Conservation (phyloP, 306 rosid genomes). For the Ziziphus jujuba region DNA sequence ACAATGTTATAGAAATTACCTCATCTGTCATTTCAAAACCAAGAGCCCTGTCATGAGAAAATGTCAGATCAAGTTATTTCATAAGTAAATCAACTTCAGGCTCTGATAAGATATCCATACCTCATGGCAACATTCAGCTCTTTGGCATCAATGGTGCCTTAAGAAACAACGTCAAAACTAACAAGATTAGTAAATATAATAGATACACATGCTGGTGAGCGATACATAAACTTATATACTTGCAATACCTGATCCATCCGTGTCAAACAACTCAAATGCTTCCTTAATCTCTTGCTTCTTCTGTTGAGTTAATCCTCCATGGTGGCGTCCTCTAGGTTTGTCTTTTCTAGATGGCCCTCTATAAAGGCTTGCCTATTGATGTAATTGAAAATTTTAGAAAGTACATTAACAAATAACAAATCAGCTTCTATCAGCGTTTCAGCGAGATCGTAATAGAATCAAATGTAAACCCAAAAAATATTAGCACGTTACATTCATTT, state of each 20-base stretch:
- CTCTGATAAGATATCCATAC: conserved; percentile 31
- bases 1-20: conserved; percentile 43
- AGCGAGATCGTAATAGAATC: background rate
- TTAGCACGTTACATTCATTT: no score
- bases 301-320: conserved; percentile 59
- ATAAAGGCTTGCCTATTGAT: conserved; percentile 48
- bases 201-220: background rate
- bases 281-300: conserved; percentile 88
- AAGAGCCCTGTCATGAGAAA: conserved; percentile 79
- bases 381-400: conserved; percentile 12
- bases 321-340: conserved; percentile 55
- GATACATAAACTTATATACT: conserved; percentile 5
- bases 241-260: conserved; percentile 85
- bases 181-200: background rate
- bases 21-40: conserved; percentile 99
- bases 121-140: conserved; percentile 98
- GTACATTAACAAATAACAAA: conserved; percentile 6
- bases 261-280: conserved; percentile 90
- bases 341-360: conserved; percentile 62
- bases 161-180: conserved; percentile 18
- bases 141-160: conserved; percentile 91
- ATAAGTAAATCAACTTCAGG: conserved; percentile 12
- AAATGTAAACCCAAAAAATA: no score
- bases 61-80: conserved; percentile 13
- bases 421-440: background rate